Conservation (phyloP, 495 filamentous ascomycete species). For the Xylaria palmicola region DNA sequence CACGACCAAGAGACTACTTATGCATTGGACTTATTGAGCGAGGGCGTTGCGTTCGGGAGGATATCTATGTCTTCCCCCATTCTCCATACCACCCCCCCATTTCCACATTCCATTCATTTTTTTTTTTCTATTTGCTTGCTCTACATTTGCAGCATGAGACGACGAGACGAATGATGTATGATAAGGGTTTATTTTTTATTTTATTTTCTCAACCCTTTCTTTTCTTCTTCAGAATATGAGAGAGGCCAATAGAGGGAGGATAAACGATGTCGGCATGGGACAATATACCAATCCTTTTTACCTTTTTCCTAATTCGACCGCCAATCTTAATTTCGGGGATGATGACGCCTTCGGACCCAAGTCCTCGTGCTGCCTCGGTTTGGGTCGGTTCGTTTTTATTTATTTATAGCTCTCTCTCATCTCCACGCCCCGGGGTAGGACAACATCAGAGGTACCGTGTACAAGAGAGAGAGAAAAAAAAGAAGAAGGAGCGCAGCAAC, state of each 20-base stretch:
- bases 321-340: neutral
- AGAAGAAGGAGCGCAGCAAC: neutral
- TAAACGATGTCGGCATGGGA: neutral
- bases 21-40: constrained; percentile 3
- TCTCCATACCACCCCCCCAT: constrained; percentile 2
- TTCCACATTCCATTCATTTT: constrained; percentile 9
- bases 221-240: neutral
- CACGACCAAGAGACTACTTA: constrained; percentile 4
- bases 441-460: neutral
- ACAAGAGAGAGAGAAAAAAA: neutral
- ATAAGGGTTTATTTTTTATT: neutral
- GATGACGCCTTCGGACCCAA: neutral
- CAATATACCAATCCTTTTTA: constrained; percentile 6
- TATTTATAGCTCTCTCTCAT: constrained; percentile 9
- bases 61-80: constrained; percentile 9
- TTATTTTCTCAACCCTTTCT: neutral
- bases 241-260: neutral
- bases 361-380: neutral
- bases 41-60: constrained; percentile 8
- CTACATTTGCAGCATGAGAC: constrained; percentile 7
- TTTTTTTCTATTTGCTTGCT: constrained; percentile 1
- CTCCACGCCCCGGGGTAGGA: neutral
- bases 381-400: too few relatives aligned
- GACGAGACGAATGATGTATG: constrained; percentile 16
- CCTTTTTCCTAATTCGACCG: neutral